These are phyloP conservation scores for Saccharum hybrid DNA, from an alignment of 202 grass and related monocot species.

Conservation along the genomic window DNA sequence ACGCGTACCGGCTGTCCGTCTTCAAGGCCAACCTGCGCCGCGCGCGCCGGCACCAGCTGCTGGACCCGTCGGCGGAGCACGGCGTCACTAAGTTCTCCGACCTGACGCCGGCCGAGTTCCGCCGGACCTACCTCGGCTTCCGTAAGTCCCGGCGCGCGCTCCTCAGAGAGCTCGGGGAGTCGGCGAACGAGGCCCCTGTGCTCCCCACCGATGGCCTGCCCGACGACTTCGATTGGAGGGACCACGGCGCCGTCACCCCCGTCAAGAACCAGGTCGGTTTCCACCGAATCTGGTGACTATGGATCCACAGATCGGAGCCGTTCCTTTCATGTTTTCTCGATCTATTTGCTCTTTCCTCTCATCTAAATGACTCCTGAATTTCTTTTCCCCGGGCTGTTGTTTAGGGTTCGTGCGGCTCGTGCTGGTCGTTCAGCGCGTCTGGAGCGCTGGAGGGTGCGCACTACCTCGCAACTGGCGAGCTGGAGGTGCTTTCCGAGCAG, in stretches of 20 bases:
- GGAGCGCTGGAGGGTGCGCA: slow-evolving; percentile 89
- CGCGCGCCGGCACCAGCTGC: slow-evolving; percentile 66
- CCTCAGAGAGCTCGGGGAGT: slow-evolving; percentile 33
- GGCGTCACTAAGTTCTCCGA: slow-evolving; percentile 91
- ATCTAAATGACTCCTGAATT: slow-evolving; percentile 2
- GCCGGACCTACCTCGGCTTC: slow-evolving; percentile 64
- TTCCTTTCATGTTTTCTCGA: background rate
- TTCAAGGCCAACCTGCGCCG: slow-evolving; percentile 86
- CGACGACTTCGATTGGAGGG: slow-evolving; percentile 82
- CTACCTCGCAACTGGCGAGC: slow-evolving; percentile 81
- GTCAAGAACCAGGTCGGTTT: slow-evolving; percentile 80
- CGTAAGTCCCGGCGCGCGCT: slow-evolving; percentile 49
- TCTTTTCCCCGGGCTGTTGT: background rate
- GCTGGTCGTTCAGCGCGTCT: slow-evolving; percentile 93
- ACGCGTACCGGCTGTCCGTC: slow-evolving; percentile 66
- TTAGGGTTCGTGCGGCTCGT: slow-evolving; percentile 91
- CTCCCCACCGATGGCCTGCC: slow-evolving; percentile 78
- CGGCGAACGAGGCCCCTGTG: slow-evolving; percentile 56
- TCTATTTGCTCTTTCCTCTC: background rate
- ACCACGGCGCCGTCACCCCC: slow-evolving; percentile 67
- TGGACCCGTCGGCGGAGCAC: slow-evolving; percentile 81
- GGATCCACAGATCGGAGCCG: slow-evolving; percentile 11
- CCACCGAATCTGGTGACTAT: background rate
- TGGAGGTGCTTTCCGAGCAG: slow-evolving; percentile 88
- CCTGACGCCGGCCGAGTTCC: slow-evolving; percentile 87